phyloP scores from a whole-genome alignment of 208 protist species.

The Wallacemonas rigidus region DNA sequence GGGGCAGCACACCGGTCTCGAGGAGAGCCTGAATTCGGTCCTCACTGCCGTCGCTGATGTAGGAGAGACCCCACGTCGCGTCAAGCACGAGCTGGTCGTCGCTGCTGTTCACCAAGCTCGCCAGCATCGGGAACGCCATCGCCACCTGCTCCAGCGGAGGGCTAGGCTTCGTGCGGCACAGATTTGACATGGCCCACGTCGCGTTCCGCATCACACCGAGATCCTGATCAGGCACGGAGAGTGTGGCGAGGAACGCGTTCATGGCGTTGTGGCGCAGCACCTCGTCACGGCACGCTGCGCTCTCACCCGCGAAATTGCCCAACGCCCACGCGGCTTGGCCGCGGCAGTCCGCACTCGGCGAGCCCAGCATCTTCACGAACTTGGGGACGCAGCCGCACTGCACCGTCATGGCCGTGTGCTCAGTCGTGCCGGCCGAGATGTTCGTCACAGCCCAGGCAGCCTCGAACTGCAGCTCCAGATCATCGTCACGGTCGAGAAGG shows the following conservation, averaged over 20 bases:
- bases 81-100: constrained; percentile 97
- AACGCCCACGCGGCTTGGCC: constrained; percentile 99
- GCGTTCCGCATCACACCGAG: constrained; percentile 91
- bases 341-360: constrained; percentile 89
- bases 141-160: constrained; percentile 75
- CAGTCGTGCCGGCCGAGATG: constrained; percentile 96
- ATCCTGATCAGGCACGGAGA: constrained; percentile 55
- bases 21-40: constrained; percentile 96
- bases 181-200: constrained; percentile 98
- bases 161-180: constrained; percentile 97
- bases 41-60: constrained; percentile 95
- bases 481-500: constrained; percentile 84
- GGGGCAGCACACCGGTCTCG: constrained; percentile 81
- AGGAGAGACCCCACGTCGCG: constrained; percentile 97
- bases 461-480: constrained; percentile 97
- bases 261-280: constrained; percentile 87
- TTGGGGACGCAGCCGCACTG: constrained; percentile 92
- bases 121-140: constrained; percentile 90
- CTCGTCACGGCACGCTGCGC: constrained; percentile 89
- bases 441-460: constrained; percentile 99
- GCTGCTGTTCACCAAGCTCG: constrained; percentile 72
- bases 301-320: constrained; percentile 99
- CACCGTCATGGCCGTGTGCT: constrained; percentile 94
- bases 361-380: constrained; percentile 95
- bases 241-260: constrained; percentile 67